Evolutionary conservation across 2,329 filamentous ascomycete genomes (phyloP).

Genomic region (Monosporascus sp.): DNA sequence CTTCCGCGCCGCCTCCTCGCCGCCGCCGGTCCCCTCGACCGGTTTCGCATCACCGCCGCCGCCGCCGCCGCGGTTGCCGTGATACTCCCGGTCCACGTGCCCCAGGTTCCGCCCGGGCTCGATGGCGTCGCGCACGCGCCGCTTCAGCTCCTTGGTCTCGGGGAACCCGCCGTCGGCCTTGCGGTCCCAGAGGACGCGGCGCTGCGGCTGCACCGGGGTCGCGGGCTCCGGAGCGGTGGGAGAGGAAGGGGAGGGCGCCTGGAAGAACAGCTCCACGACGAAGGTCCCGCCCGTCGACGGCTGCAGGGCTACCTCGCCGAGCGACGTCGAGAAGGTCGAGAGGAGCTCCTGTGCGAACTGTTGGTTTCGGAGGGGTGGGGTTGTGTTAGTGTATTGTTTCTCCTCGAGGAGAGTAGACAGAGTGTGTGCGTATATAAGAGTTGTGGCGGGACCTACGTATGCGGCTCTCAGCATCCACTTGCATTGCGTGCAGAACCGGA

Average conservation of each 20-base stretch:
- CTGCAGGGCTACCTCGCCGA: slow-evolving; percentile 84
- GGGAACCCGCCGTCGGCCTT: slow-evolving; percentile 86
- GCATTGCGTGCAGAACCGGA: slow-evolving; percentile 90
- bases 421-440: not conserved
- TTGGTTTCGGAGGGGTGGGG: slow-evolving; percentile 2
- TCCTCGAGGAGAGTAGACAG: not conserved
- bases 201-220: slow-evolving; percentile 32
- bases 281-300: slow-evolving; percentile 84
- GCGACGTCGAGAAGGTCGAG: slow-evolving; percentile 77
- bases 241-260: slow-evolving; percentile 19
- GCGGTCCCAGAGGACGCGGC: slow-evolving; percentile 75
- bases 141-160: slow-evolving; percentile 88
- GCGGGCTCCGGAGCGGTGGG: slow-evolving; percentile 12
- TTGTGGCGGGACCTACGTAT: slow-evolving; percentile 55
- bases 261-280: slow-evolving; percentile 57
- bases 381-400: not conserved
- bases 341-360: slow-evolving; percentile 93
- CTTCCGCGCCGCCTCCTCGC: not conserved
- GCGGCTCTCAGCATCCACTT: slow-evolving; percentile 86
- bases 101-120: slow-evolving; percentile 74
- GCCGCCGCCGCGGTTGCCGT: slow-evolving; percentile 18
- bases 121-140: slow-evolving; percentile 74
- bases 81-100: slow-evolving; percentile 71
- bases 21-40: not conserved
- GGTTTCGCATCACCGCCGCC: not conserved